Conservation (phyloP, 176 grass and related monocot genomes). For the Oryza longistaminata region DNA sequence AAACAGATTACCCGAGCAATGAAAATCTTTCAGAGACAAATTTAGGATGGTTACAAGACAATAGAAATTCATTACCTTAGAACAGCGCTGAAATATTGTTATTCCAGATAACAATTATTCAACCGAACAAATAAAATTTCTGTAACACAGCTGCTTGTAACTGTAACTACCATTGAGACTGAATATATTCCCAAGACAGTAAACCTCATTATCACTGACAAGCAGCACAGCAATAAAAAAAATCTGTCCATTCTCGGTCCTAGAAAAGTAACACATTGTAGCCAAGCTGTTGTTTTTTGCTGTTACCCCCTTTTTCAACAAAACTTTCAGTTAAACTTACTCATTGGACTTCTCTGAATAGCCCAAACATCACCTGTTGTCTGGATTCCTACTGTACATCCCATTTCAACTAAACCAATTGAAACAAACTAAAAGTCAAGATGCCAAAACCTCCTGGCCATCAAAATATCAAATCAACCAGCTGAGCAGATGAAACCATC, state of each 20-base stretch:
- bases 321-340: background rate
- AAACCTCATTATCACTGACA: slow-evolving; percentile 23
- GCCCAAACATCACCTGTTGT: background rate
- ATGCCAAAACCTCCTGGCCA: slow-evolving; percentile 16
- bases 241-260: background rate
- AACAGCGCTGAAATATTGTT: slow-evolving; percentile 12
- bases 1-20: background rate
- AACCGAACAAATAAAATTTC: slow-evolving; percentile 14
- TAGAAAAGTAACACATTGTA: background rate
- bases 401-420: slow-evolving; percentile 28
- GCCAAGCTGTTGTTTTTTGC: background rate
- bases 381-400: slow-evolving; percentile 6
- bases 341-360: slow-evolving; percentile 13
- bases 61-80: slow-evolving; percentile 38
- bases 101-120: slow-evolving; percentile 33
- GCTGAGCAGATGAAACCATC: slow-evolving; percentile 10
- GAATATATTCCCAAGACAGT: slow-evolving; percentile 17
- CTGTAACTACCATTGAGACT: slow-evolving; percentile 33
- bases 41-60: slow-evolving; percentile 9
- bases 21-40: slow-evolving; percentile 15
- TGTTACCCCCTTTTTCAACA: background rate
- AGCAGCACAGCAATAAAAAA: slow-evolving; percentile 14
- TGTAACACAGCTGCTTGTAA: slow-evolving; percentile 13
- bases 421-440: background rate
- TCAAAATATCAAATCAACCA: background rate